Evolutionary conservation across 176 grass and related monocot species (phyloP).

Genomic region (Luzula sylvatica): DNA sequence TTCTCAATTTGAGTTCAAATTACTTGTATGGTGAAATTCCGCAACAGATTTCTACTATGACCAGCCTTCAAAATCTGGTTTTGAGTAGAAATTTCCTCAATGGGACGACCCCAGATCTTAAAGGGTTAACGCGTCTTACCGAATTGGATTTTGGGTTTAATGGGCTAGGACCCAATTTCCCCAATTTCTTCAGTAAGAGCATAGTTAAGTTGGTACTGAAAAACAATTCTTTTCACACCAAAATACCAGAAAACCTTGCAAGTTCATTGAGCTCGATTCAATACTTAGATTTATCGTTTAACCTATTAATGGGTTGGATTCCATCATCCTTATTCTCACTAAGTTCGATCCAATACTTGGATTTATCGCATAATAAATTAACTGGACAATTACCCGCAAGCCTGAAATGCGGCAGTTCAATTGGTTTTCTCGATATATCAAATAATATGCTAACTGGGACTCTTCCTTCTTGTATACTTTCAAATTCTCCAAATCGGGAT

Average conservation of each 20-base stretch:
- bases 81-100: slow-evolving; percentile 53
- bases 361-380: slow-evolving; percentile 58
- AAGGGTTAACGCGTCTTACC: slow-evolving; percentile 34
- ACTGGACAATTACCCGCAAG: slow-evolving; percentile 39
- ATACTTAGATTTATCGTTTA: slow-evolving; percentile 53
- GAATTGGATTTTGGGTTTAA: slow-evolving; percentile 64
- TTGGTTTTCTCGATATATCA: slow-evolving; percentile 66
- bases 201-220: slow-evolving; percentile 27
- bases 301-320: slow-evolving; percentile 47
- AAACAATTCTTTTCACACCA: slow-evolving; percentile 43
- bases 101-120: slow-evolving; percentile 40
- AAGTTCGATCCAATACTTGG: slow-evolving; percentile 42
- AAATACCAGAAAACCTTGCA: slow-evolving; percentile 29
- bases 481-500: slow-evolving; percentile 31
- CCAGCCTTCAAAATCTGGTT: slow-evolving; percentile 54
- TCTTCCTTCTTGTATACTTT: slow-evolving; percentile 54
- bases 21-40: slow-evolving; percentile 56
- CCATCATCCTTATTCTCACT: slow-evolving; percentile 58
- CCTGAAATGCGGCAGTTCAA: slow-evolving; percentile 29
- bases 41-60: slow-evolving; percentile 29
- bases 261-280: slow-evolving; percentile 34
- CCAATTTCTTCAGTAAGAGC: slow-evolving; percentile 26
- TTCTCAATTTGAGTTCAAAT: slow-evolving; percentile 69
- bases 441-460: slow-evolving; percentile 60
- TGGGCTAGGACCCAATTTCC: slow-evolving; percentile 42